Base-by-base conservation (phyloP, 1,284 basidiomycete species). In the Tilletiaria anomala region DNA sequence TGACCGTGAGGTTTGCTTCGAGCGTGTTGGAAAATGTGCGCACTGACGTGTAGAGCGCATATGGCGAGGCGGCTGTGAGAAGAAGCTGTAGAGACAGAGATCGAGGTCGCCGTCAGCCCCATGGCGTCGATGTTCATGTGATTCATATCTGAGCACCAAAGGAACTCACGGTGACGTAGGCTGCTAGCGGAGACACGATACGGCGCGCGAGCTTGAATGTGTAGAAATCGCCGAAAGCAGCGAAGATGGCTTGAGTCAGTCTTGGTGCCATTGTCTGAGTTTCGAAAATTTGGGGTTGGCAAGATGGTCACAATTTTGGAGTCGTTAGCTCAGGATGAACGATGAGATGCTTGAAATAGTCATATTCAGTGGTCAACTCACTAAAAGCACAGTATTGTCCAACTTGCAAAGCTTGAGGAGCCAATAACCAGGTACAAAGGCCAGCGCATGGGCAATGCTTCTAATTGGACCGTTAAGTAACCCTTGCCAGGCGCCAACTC, bases 1-100 rank as follows among this genome's bases (percentile, higher is more conserved):
- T 69, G 0, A 79, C 78, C 0, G 82, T 83, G 32, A 97, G 68
- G 0, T 83, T 78, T 0, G 87, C 88, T 64, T 99, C 93, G 16
- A 87, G 70, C 4, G 87, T 89, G 63, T 96, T 99, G 12, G 87
- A 91, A 29, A 97, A 72, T 0, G 88, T 85, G 16, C 93, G 76
- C 4, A 86, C 82, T 10, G 93, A 72, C 1, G 85, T 78, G 41
- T 91, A 73, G 0, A 77, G 77, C 61, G 91, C 76, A 70, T 94
- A 97, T 54, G 91, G 76, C 0, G 84, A 91, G 0, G 80, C 77
- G 32, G 88, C 65, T 6, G 86, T 91, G 24, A 91, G 69, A 44
- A 89, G 73, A 16, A 82, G 70, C 88, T 93, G 56, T 6, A 22
- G 35, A 26, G 5, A 11, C 14, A 12, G 31, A 14, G 10, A 3